Evolutionary conservation across 1,139 yeast genomes (phyloP), one percentile per base, ranked within the genome.

Genomic region (Meyerozyma guilliermondii): DNA sequence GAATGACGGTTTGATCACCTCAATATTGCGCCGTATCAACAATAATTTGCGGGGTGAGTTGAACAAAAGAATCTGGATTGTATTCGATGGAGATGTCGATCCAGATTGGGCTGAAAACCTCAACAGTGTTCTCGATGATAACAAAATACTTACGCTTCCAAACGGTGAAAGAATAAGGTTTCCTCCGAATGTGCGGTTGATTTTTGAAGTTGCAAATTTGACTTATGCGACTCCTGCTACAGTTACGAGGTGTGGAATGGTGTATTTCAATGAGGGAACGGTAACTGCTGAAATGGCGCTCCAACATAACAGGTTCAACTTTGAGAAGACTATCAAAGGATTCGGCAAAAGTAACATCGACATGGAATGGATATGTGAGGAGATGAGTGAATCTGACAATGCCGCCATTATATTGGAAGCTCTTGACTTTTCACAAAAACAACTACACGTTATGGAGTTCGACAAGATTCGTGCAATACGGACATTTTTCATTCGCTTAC

Each of bases 21-120:
- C 78, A 11, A 73, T 85, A 5, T 56, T 92, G 38, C 68, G 98
- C 50, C 74, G 68, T 41, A 74, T 83, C 1, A 68, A 66, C 8
- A 78, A 76, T 7, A 83, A 82, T 50, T 54, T 77, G 9, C 65
- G 85, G 37, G 88, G 87, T 2, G 88, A 83, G 50, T 59, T 62
- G 18, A 54, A 63, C 3, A 80, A 76, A 46, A 63, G 74, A 1
- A 74, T 81, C 16, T 89, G 96, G 95, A 76, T 92, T 47, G 74
- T 91, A 0, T 87, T 92, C 58, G 97, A 91, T 62, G 95, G 98
- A 38, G 97, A 88, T 52, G 79, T 92, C 35, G 98, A 92, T 57
- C 98, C 98, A 0, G 81, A 79, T 41, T 92, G 97, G 95, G 89
- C 89, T 1, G 98, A 92, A 54, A 86, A 86, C 47, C 67, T 92